Conservation (phyloP, 164 flowering plant genomes). For the Stephania yunnanensis region DNA sequence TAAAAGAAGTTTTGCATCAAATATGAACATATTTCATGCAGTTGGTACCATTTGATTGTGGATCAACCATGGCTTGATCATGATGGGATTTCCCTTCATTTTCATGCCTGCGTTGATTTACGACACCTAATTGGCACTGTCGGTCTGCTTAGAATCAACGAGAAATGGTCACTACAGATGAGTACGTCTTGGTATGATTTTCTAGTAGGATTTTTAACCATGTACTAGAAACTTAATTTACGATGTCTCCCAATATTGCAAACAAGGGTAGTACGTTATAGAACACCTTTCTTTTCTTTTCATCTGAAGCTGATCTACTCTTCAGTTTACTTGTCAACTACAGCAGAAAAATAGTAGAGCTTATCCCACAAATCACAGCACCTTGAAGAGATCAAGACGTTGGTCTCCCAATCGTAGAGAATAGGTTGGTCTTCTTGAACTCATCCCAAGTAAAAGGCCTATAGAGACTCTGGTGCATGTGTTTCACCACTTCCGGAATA, state of each 20-base stretch:
- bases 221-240: neutral
- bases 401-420: constrained; percentile 39
- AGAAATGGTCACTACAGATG: neutral
- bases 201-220: neutral
- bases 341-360: neutral
- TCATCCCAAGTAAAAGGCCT: constrained; percentile 68
- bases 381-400: constrained; percentile 48
- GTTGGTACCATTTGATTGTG: neutral
- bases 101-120: neutral
- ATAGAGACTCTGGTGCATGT: constrained; percentile 32
- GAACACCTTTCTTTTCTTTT: neutral
- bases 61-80: neutral
- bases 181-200: neutral
- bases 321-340: neutral
- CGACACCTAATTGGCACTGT: neutral
- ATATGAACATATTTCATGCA: neutral
- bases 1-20: neutral
- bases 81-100: neutral
- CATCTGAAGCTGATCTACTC: neutral
- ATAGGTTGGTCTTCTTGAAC: constrained; percentile 52
- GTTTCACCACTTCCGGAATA: constrained; percentile 36
- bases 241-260: neutral
- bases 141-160: neutral
- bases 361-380: neutral
- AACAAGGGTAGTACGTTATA: neutral